Conservation (phyloP, 1,139 yeast genomes). For the Taphrina pruni region DNA sequence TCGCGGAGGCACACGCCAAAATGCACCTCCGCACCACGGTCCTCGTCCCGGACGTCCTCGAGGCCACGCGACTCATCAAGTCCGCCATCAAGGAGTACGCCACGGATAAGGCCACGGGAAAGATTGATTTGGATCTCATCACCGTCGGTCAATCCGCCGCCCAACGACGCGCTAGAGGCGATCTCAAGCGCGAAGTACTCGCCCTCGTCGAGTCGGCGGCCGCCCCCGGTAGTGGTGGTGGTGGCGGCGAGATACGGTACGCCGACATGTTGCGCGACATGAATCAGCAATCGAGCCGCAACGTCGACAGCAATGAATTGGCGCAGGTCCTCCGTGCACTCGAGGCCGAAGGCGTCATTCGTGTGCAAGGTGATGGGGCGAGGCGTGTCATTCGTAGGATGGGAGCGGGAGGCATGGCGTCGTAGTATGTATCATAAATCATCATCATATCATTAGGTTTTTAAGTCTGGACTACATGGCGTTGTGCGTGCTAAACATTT, state of each 20-base stretch:
- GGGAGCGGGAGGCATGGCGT: conserved; percentile 28
- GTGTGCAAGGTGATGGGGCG: conserved; percentile 74
- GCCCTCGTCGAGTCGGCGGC: conserved; percentile 52
- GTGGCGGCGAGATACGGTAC: conserved; percentile 60
- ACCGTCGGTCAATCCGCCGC: conserved; percentile 95
- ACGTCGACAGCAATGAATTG: conserved; percentile 74
- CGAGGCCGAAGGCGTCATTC: conserved; percentile 75
- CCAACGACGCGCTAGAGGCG: conserved; percentile 79
- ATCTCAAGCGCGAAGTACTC: conserved; percentile 67
- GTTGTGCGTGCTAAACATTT: conserved; percentile 20
- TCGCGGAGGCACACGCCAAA: conserved; percentile 96
- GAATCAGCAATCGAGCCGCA: conserved; percentile 71
- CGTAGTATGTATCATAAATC: neutral
- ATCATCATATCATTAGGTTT: neutral
- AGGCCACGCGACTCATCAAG: conserved; percentile 88
- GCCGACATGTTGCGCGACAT: conserved; percentile 66
- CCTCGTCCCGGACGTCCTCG: conserved; percentile 81
- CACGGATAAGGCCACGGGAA: conserved; percentile 94
- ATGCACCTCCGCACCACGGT: conserved; percentile 81
- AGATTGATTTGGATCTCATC: conserved; percentile 95
- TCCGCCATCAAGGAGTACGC: conserved; percentile 97
- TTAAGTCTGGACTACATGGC: conserved; percentile 12
- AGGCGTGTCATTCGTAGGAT: conserved; percentile 61
- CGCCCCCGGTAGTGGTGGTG: conserved; percentile 41
- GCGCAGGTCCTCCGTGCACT: conserved; percentile 71